Evolutionary conservation across 129 eudicot genomes (phyloP), one percentile per base, ranked within the genome.

Genomic region (Smallanthus sonchifolius): DNA sequence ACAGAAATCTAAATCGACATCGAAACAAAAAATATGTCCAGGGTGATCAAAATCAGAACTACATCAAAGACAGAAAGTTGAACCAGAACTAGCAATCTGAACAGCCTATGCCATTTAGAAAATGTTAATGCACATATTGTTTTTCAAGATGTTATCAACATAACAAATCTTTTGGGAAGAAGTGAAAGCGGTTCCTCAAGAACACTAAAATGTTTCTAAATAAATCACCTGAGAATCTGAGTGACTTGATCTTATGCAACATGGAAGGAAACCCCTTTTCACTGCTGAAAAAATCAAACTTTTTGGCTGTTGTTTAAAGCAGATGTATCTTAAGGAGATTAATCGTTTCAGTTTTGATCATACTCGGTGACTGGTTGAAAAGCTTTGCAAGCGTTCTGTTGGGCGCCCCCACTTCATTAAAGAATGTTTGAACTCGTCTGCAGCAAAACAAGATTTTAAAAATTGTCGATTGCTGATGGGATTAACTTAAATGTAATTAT

Each of bases 1-100:
- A 75, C 73, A 75, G 4, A 75, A 75, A 65, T 37, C 73, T 52
- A 37, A 51, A 75, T 48, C 28, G 64, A 61, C 79, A 48, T 35
- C 6, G 3, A 75, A 47, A 63, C 63, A 63, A 74, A 75, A 63
- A 74, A 75, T 65, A 75, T 75, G 54, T 75, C 79, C 79, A 65
- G 73, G 52, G 14, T 42, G 72, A 7, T 45, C 44, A 65, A 65
- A 20, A 65, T 30, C 10, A 37, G 65, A 52, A 45, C 63, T 48
- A 75, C 24, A 75, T 63, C 54, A 75, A 75, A 75, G 42, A 24
- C 59, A 49, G 9, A 55, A 66, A 75, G 73, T 45, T 44, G 72
- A 74, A 35, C 11, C 62, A 36, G 16, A 61, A 14, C 67, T 36
- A 64, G 69, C n/a, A 36, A 62, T 38, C 42, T 36, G 45, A 62